Evolutionary conservation across 2,329 filamentous ascomycete genomes (phyloP), one percentile per base, ranked within the genome.

Genomic region (Arthroderma sp.): DNA sequence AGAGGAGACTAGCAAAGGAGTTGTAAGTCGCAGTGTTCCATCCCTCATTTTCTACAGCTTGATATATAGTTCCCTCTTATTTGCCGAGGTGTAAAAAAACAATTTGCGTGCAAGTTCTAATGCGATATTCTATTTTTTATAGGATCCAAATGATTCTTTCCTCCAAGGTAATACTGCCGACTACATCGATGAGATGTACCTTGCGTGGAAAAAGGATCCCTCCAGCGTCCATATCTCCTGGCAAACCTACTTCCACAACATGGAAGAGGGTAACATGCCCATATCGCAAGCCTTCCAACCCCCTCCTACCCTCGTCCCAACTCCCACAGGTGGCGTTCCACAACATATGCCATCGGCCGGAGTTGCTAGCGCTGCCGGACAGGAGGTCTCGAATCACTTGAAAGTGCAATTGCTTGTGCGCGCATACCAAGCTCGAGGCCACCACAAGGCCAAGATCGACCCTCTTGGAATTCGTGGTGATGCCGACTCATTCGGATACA

Each of bases 171-270:
- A 85, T 73, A 91, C 89, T 49, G 91, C 91, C 68, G 95, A 94
- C 72, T 98, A 98, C 71, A 86, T 98, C 63, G 91, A 98, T 67
- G 91, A 95, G 73, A 98, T 98, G 91, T 98, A 98, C 69, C 73
- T 95, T 72, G 81, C 88, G 63, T 98, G 91, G 91, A 94, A 89
- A 70, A 74, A 84, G 52, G 87, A 98, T 58, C 88, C 91, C 43
- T 77, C 80, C 58, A 94, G 85, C 61, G 91, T 98, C 48, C 91
- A 98, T 68, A 76, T 94, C 58, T 98, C 91, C 64, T 98, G 91
- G 91, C 89, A 94, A 71, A 81, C 93, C 62, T 98, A 98, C 77
- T 98, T 98, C 77, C 85, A 81, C 71, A 98, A 98, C 71, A 95
- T 98, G 84, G 91, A 98, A 73, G 84, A 80, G 54, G 91, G 91